A percentile compares a stretch with the other conserved stretches of the same genome.
Evolutionary conservation across 1,139 yeast genomes (phyloP).

Genomic region (Debaryomycetaceae sp.): DNA sequence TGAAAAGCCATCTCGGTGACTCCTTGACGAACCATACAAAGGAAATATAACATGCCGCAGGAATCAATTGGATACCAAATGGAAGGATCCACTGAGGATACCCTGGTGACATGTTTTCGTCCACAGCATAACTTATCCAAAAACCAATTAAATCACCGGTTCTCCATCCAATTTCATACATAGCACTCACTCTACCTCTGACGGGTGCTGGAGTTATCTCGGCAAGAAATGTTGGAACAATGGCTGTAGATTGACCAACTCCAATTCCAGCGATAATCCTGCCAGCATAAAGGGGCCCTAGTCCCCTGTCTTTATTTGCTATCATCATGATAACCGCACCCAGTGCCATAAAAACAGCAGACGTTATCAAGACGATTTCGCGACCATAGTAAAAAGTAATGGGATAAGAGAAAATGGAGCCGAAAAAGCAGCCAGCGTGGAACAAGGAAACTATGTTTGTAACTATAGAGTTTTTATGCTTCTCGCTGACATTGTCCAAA

Average conservation of each 20-base stretch:
- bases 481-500: slow-evolving; percentile 16
- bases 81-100: slow-evolving; percentile 43
- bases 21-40: slow-evolving; percentile 37
- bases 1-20: slow-evolving; percentile 40
- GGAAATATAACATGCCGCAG: slow-evolving; percentile 35
- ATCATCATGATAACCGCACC: slow-evolving; percentile 44
- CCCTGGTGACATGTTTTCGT: slow-evolving; percentile 24
- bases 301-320: slow-evolving; percentile 23
- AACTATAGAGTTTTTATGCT: slow-evolving; percentile 21
- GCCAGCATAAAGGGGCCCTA: slow-evolving; percentile 42
- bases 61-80: slow-evolving; percentile 41
- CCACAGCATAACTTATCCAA: slow-evolving; percentile 43
- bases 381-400: slow-evolving; percentile 36
- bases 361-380: slow-evolving; percentile 29
- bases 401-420: slow-evolving; percentile 40
- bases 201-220: slow-evolving; percentile 42
- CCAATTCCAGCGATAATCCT: slow-evolving; percentile 40
- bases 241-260: slow-evolving; percentile 39
- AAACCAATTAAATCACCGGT: slow-evolving; percentile 42
- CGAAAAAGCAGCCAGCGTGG: slow-evolving; percentile 45
- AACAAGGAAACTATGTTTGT: slow-evolving; percentile 42
- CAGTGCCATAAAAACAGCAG: slow-evolving; percentile 31
- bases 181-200: slow-evolving; percentile 36
- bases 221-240: slow-evolving; percentile 39
- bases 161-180: slow-evolving; percentile 44